Evolutionary conservation across 2,329 filamentous ascomycete genomes (phyloP).

Genomic region (Claviceps digitariae): DNA sequence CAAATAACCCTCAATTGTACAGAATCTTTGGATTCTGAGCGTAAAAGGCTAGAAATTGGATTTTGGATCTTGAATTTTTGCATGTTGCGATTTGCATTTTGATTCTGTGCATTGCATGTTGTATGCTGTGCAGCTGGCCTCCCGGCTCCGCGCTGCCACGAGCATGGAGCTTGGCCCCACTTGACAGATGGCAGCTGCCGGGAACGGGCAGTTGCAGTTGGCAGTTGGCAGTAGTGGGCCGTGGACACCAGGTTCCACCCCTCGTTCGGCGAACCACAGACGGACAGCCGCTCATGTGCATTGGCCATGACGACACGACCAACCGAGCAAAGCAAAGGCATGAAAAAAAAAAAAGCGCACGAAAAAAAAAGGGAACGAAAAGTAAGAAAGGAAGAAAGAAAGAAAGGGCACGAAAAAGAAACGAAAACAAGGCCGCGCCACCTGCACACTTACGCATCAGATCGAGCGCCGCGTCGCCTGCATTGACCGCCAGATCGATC

Average conservation of each 20-base stretch:
- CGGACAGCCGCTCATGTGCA: too few species aligned
- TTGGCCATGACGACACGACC: background rate
- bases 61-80: too few species aligned
- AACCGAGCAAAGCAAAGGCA: background rate
- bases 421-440: background rate
- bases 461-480: slow-evolving; percentile 23
- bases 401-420: background rate
- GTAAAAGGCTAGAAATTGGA: too few species aligned
- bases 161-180: too few species aligned
- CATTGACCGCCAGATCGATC: slow-evolving; percentile 32
- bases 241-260: too few species aligned
- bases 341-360: background rate
- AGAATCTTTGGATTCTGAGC: too few species aligned
- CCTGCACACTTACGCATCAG: slow-evolving; percentile 30
- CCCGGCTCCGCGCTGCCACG: too few species aligned
- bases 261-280: background rate
- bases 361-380: background rate
- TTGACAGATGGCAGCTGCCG: background rate
- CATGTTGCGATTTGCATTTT: too few species aligned
- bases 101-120: too few species aligned
- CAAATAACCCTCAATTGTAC: too few species aligned
- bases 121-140: too few species aligned
- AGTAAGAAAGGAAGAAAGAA: background rate
- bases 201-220: background rate
- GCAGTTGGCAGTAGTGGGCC: background rate